A percentile compares a stretch with the other conserved stretches of the same genome.
Conservation (phyloP, 768 basidiomycete species). For the Amanita rubescens region DNA sequence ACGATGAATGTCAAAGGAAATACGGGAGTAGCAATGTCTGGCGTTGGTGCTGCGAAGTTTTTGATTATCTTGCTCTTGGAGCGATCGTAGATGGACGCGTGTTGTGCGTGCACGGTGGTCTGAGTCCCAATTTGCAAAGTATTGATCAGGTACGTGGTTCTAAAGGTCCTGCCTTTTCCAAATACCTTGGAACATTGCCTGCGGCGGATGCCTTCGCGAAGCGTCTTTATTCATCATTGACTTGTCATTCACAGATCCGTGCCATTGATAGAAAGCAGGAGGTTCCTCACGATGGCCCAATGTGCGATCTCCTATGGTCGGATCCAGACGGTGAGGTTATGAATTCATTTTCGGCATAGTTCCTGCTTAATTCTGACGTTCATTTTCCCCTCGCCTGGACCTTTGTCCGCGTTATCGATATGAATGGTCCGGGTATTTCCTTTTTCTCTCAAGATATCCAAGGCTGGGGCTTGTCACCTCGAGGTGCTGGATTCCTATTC, state of each 20-base stretch:
- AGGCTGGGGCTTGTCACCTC: conserved; percentile 96
- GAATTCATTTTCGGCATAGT: background rate
- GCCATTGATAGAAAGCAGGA: conserved; percentile 94
- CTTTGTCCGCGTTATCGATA: conserved; percentile 3
- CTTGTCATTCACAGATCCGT: conserved; percentile 56
- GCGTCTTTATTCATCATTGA: background rate
- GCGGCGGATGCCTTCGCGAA: background rate
- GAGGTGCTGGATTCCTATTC: conserved; percentile 94
- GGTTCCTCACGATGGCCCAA: conserved; percentile 96
- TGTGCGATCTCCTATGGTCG: conserved; percentile 99
- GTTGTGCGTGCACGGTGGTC: conserved; percentile 95
- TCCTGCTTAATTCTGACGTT: background rate
- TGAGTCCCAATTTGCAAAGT: conserved; percentile 80
- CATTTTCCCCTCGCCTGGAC: conserved; percentile 2
- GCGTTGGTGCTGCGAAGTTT: conserved; percentile 98
- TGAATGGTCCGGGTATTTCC: background rate
- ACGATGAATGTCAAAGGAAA: conserved; percentile 95
- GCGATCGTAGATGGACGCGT: conserved; percentile 97
- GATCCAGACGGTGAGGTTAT: conserved; percentile 85
- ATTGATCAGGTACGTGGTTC: conserved; percentile 73
- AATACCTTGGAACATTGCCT: background rate
- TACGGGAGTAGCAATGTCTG: conserved; percentile 93
- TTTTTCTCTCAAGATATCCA: conserved; percentile 54
- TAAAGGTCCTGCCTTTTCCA: background rate
- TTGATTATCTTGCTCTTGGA: conserved; percentile 91